Percentiles rank a stretch among this genome's conserved stretches.
Conservation (phyloP, 2,329 filamentous ascomycete species). For the Hypoxylon sp. region DNA sequence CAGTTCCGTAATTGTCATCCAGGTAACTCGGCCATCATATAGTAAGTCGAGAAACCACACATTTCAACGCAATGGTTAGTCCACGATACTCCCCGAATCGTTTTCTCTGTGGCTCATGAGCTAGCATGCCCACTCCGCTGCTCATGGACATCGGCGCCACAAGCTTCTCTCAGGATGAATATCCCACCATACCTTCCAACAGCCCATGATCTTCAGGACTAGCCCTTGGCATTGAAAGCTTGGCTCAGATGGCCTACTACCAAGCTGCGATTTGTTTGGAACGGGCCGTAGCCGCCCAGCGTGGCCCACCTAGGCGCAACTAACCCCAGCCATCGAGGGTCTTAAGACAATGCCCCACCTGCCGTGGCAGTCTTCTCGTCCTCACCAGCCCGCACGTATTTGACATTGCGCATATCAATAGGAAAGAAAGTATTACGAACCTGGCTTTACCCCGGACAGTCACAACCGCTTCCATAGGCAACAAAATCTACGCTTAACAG, state of each 20-base stretch:
- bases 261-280: constrained; percentile 53
- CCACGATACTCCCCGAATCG: constrained; percentile 50
- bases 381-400: constrained; percentile 50
- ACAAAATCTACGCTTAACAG: too few species aligned
- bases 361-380: constrained; percentile 53
- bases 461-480: constrained; percentile 54
- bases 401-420: constrained; percentile 58
- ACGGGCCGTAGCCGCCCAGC: constrained; percentile 56
- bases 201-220: constrained; percentile 40
- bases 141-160: background rate
- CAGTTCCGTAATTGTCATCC: too few species aligned
- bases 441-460: constrained; percentile 54
- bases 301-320: constrained; percentile 56
- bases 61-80: constrained; percentile 54
- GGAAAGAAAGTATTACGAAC: constrained; percentile 51
- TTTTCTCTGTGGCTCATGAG: constrained; percentile 43
- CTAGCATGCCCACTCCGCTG: constrained; percentile 47
- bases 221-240: constrained; percentile 57
- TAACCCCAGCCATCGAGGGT: constrained; percentile 49
- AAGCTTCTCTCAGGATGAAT: constrained; percentile 49
- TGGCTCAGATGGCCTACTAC: constrained; percentile 58
- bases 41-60: constrained; percentile 41
- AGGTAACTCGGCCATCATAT: background rate
- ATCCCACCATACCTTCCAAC: constrained; percentile 55
- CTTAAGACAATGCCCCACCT: constrained; percentile 56